Percentiles rank a stretch among this genome's conserved stretches.
phyloP scores from a whole-genome alignment of 305 asterid genomes.

The Fraxinus albicans region DNA sequence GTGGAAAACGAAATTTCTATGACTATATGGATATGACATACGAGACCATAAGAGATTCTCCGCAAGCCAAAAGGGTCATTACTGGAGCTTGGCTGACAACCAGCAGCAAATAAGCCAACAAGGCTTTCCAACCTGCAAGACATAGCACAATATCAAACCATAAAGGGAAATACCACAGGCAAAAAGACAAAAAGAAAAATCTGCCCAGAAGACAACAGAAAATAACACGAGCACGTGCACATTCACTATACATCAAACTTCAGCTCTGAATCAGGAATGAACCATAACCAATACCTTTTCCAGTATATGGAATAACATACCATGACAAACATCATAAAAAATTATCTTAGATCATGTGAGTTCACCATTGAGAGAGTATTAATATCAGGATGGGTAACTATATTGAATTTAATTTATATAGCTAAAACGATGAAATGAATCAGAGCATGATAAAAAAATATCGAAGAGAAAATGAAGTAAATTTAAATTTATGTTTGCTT shows the following conservation, averaged over 20 bases:
- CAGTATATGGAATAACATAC: not conserved
- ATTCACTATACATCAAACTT: not conserved
- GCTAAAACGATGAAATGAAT: not conserved
- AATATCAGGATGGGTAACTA: not conserved
- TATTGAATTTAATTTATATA: not conserved
- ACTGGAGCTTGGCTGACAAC: constrained; percentile 90
- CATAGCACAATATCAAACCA: not conserved
- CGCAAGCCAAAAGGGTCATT: constrained; percentile 94
- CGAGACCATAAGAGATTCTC: constrained; percentile 92
- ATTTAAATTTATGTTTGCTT: not conserved
- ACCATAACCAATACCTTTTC: not conserved
- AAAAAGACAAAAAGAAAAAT: not conserved
- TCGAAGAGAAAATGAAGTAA: not conserved
- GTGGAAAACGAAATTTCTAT: constrained; percentile 21
- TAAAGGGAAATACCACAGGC: not conserved
- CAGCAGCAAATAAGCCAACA: constrained; percentile 94
- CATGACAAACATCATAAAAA: not conserved
- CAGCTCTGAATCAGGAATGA: not conserved
- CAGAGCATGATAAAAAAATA: not conserved
- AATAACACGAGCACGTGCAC: not conserved
- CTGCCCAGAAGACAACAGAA: constrained; percentile 18
- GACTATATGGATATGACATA: constrained; percentile 39
- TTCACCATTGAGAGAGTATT: not conserved
- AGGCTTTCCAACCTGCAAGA: constrained; percentile 88
- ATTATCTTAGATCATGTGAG: not conserved